These are phyloP conservation scores for Xylaria acuta DNA, from an alignment of 495 filamentous ascomycete species.

Conservation along the genomic window DNA sequence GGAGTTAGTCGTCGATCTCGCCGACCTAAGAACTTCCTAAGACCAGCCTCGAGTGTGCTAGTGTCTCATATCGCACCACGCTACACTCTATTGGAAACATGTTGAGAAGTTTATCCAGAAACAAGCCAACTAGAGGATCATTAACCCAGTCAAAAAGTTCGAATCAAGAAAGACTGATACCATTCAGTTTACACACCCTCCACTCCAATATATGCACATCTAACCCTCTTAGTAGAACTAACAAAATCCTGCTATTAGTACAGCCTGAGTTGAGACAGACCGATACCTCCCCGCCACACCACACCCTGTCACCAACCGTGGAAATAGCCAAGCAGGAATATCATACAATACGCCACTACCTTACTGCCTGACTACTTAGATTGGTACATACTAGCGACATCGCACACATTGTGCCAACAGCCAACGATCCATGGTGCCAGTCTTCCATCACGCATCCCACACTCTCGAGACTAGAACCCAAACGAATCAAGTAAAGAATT, in stretches of 20 bases:
- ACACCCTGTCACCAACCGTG: not conserved
- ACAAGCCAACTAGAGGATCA: not conserved
- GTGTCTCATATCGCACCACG: not conserved
- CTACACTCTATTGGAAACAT: not conserved
- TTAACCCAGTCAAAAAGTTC: not conserved
- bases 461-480: conserved; percentile 59
- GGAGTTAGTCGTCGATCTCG: not conserved
- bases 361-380: not conserved
- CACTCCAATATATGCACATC: not conserved
- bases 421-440: not conserved
- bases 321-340: not conserved
- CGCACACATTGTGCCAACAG: not conserved
- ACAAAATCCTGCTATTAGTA: not conserved
- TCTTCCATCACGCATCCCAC: too few species aligned
- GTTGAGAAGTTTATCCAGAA: too few species aligned
- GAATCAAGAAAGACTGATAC: not conserved
- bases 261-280: not conserved
- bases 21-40: not conserved
- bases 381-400: not conserved
- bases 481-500: conserved; percentile 82
- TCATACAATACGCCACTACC: not conserved
- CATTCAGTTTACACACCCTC: conserved; percentile 4
- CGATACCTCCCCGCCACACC: not conserved
- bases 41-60: not conserved
- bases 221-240: not conserved